Conservation (phyloP, 2,329 filamentous ascomycete genomes). For the Exophiala sp. region DNA sequence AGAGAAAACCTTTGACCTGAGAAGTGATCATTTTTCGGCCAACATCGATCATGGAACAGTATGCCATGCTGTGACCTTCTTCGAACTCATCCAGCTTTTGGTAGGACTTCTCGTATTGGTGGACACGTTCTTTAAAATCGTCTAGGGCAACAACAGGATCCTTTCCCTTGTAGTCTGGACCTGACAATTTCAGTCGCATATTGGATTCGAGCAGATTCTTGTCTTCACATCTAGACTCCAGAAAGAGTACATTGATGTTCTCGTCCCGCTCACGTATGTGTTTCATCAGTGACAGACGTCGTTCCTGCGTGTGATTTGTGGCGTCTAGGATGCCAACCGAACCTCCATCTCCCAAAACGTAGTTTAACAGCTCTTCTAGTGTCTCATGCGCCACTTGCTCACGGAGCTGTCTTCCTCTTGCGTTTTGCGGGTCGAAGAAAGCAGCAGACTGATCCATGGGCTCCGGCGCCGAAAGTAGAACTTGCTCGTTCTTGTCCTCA, state of each 20-base stretch:
- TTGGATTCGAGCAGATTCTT: slow-evolving; percentile 83
- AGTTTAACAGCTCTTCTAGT: slow-evolving; percentile 85
- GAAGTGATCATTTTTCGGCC: slow-evolving; percentile 90
- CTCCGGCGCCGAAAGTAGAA: slow-evolving; percentile 40
- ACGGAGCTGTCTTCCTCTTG: slow-evolving; percentile 73
- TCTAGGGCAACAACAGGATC: slow-evolving; percentile 78
- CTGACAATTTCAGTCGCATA: slow-evolving; percentile 93
- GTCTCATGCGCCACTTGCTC: slow-evolving; percentile 93
- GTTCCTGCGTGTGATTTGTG: slow-evolving; percentile 89
- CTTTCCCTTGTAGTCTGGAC: slow-evolving; percentile 92
- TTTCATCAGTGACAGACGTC: slow-evolving; percentile 78
- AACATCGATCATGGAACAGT: slow-evolving; percentile 97
- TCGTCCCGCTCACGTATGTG: slow-evolving; percentile 77
- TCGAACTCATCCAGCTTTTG: slow-evolving; percentile 86
- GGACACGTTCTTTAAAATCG: slow-evolving; percentile 90
- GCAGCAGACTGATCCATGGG: slow-evolving; percentile 80
- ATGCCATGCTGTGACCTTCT: slow-evolving; percentile 85
- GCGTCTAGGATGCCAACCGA: slow-evolving; percentile 95
- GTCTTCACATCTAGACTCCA: slow-evolving; percentile 91
- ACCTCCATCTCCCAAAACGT: slow-evolving; percentile 75
- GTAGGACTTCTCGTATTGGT: slow-evolving; percentile 91
- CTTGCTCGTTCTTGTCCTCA: slow-evolving; percentile 9
- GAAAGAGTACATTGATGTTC: slow-evolving; percentile 83
- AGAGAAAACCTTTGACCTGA: slow-evolving; percentile 86
- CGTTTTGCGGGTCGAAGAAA: slow-evolving; percentile 92